These are phyloP conservation scores for Leccinellum luteum DNA, from an alignment of 768 basidiomycete species.

Conservation along the genomic window DNA sequence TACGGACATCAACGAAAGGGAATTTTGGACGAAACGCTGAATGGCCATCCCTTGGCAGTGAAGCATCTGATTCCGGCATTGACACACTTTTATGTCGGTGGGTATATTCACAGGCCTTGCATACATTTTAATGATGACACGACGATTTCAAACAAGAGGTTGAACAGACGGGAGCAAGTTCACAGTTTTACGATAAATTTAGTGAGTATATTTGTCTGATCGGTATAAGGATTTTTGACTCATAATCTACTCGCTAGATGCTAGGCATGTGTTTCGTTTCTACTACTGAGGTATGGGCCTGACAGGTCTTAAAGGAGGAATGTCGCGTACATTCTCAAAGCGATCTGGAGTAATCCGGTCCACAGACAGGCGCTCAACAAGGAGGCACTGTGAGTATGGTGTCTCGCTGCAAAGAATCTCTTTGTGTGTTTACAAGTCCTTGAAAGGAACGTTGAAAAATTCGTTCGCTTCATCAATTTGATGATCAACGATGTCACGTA, in stretches of 20 bases:
- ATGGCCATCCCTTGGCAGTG: constrained; percentile 79
- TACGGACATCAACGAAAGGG: constrained; percentile 66
- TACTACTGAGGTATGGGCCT: constrained; percentile 1
- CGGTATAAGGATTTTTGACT: constrained; percentile 6
- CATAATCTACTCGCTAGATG: constrained; percentile 38
- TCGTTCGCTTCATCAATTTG: constrained; percentile 93
- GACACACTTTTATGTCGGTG: constrained; percentile 94
- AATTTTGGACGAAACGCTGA: constrained; percentile 78
- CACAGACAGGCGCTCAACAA: constrained; percentile 84
- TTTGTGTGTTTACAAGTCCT: constrained; percentile 6
- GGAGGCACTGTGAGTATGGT: constrained; percentile 64
- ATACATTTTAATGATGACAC: not conserved
- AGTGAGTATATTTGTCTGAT: constrained; percentile 48
- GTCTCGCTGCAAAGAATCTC: not conserved
- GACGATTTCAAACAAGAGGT: constrained; percentile 60
- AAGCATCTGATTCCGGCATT: constrained; percentile 88
- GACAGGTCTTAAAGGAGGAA: constrained; percentile 58
- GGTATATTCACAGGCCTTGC: constrained; percentile 16
- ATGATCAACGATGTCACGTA: constrained; percentile 99
- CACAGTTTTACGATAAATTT: constrained; percentile 99
- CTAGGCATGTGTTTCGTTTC: constrained; percentile 40
- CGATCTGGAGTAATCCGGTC: constrained; percentile 86
- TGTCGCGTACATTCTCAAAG: constrained; percentile 83
- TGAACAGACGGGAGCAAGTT: constrained; percentile 95
- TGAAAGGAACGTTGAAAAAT: constrained; percentile 81